Evolutionary conservation across 148 eudicot species (phyloP).

Genomic region (Chenopodium suecicum): DNA sequence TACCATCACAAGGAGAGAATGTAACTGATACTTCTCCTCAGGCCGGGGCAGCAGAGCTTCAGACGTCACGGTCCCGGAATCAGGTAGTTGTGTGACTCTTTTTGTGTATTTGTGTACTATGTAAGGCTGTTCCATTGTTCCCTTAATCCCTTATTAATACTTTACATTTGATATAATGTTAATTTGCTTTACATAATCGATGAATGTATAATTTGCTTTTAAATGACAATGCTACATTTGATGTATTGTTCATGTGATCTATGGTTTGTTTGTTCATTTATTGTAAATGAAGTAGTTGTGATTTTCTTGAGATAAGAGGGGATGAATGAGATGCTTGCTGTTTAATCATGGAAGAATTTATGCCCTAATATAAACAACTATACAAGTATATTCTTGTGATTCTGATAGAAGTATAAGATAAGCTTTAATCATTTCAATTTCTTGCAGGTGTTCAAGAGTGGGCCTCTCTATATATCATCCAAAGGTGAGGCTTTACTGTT

Average conservation of each 20-base stretch:
- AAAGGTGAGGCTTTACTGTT: constrained; percentile 56
- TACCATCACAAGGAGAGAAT: constrained; percentile 37
- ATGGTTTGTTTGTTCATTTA: not conserved
- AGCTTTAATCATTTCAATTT: constrained; percentile 11
- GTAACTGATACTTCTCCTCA: constrained; percentile 25
- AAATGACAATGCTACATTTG: too few species aligned
- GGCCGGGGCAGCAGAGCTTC: constrained; percentile 40
- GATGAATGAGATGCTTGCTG: not conserved
- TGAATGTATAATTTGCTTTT: too few species aligned
- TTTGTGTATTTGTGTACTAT: not conserved
- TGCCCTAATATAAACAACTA: not conserved
- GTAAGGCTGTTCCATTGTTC: not conserved
- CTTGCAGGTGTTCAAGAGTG: constrained; percentile 84
- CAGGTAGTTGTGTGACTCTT: constrained; percentile 34
- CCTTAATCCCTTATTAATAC: not conserved
- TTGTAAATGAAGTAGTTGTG: not conserved
- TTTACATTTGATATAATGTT: too few species aligned
- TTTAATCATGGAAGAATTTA: not conserved
- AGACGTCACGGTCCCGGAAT: constrained; percentile 40
- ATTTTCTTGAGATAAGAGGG: not conserved
- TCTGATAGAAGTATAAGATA: not conserved
- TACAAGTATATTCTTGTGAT: not conserved
- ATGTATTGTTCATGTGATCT: too few species aligned
- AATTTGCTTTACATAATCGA: too few species aligned
- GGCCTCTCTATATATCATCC: constrained; percentile 80